phyloP scores from a whole-genome alignment of 768 basidiomycete genomes.

The Tylopilus balloui region DNA sequence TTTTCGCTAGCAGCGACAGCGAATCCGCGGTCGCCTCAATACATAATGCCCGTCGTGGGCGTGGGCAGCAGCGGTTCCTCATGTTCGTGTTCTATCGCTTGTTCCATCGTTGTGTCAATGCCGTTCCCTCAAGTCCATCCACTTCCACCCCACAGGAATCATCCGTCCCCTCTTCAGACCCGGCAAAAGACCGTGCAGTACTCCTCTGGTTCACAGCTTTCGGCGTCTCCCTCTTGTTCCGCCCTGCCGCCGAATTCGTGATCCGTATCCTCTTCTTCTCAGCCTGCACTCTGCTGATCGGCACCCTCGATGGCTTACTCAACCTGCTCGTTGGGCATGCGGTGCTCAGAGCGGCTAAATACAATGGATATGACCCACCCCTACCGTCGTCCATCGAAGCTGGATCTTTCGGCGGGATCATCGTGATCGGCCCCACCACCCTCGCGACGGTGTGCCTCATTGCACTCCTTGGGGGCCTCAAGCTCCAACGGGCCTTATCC shows the following conservation, averaged over 20 bases:
- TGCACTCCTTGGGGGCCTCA: conserved; percentile 1
- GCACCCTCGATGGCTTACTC: conserved; percentile 7
- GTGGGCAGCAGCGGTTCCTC: neutral
- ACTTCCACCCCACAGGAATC: neutral
- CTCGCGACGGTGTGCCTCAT: conserved; percentile 1
- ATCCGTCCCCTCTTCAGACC: neutral
- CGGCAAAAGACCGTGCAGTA: conserved; percentile 4
- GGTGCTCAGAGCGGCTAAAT: conserved; percentile 10
- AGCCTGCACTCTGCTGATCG: conserved; percentile 2
- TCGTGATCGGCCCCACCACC: conserved; percentile 9
- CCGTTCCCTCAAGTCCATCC: neutral
- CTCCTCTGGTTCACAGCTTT: conserved; percentile 14
- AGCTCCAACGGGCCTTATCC: neutral
- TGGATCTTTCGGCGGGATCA: conserved; percentile 13
- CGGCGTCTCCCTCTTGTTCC: conserved; percentile 10
- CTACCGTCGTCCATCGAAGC: conserved; percentile 8
- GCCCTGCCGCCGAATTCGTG: conserved; percentile 5
- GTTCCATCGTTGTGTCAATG: conserved; percentile 3
- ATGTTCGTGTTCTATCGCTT: conserved; percentile 15
- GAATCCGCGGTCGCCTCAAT: too few species aligned
- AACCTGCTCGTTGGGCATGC: conserved; percentile 11
- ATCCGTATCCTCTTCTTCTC: conserved; percentile 6
- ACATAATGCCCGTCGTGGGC: neutral
- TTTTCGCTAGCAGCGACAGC: too few species aligned
- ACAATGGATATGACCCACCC: conserved; percentile 8